phyloP scores from a whole-genome alignment of 768 basidiomycete species.

The Gyrodon lividus region DNA sequence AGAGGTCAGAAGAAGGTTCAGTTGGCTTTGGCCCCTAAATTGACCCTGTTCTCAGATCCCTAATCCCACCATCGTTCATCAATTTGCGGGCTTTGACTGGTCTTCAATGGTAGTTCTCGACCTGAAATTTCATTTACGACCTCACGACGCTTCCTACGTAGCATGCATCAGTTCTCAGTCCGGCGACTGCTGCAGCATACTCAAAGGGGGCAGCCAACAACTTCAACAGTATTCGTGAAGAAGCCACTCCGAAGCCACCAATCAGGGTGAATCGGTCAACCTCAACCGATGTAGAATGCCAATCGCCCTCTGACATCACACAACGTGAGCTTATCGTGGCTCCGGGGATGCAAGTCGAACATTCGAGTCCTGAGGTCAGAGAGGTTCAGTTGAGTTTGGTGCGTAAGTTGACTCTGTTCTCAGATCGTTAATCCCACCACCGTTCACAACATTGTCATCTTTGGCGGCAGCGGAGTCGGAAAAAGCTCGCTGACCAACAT shows the following conservation, averaged over 20 bases:
- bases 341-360: neutral
- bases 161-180: neutral
- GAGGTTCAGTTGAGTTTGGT: neutral
- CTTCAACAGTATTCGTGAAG: too few species aligned
- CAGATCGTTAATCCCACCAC: neutral
- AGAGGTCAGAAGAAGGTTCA: too few species aligned
- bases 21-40: too few species aligned
- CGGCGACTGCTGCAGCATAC: too few species aligned
- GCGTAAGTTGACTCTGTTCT: neutral
- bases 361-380: conserved; percentile 16
- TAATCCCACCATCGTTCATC: too few species aligned
- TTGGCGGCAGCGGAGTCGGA: conserved; percentile 42
- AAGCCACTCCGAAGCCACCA: neutral
- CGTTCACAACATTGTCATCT: conserved; percentile 40
- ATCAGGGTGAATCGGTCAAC: neutral
- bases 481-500: conserved; percentile 48
- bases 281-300: neutral
- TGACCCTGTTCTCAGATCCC: too few species aligned
- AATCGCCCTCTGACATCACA: neutral
- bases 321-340: neutral
- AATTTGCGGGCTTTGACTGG: too few species aligned
- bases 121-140: neutral
- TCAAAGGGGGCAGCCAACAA: too few species aligned
- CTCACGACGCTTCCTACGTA: conserved; percentile 3
- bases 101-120: conserved; percentile 4